Evolutionary conservation across 306 rosid genomes (phyloP).

Genomic region (Urtica urens): DNA sequence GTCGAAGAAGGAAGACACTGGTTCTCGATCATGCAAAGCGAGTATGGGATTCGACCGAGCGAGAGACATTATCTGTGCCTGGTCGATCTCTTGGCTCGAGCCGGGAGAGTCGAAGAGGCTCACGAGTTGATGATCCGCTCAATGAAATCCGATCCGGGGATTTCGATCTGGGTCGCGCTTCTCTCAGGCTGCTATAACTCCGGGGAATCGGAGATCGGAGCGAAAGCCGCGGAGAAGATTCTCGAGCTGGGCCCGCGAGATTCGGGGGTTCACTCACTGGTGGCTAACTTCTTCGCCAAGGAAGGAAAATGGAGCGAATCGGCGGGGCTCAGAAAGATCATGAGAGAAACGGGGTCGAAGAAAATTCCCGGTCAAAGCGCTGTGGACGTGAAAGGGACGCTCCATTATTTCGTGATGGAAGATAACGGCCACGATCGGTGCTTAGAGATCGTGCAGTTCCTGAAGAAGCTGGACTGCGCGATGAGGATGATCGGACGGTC

Average conservation of each 20-base stretch:
- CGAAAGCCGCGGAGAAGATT: slow-evolving; percentile 25
- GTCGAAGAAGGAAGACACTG: slow-evolving; percentile 32
- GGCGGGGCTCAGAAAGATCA: slow-evolving; percentile 24
- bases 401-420: slow-evolving; percentile 40
- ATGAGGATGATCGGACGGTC: slow-evolving; percentile 19
- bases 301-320: slow-evolving; percentile 30
- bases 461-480: slow-evolving; percentile 22
- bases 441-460: slow-evolving; percentile 13
- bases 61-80: slow-evolving; percentile 40
- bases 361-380: slow-evolving; percentile 32
- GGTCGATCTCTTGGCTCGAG: slow-evolving; percentile 39
- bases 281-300: slow-evolving; percentile 34
- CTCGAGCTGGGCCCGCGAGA: slow-evolving; percentile 29
- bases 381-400: slow-evolving; percentile 36
- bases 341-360: slow-evolving; percentile 23
- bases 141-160: slow-evolving; percentile 21
- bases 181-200: slow-evolving; percentile 33
- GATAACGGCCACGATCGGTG: slow-evolving; percentile 23
- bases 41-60: slow-evolving; percentile 25
- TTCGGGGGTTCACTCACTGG: slow-evolving; percentile 25
- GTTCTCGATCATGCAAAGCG: slow-evolving; percentile 22
- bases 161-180: slow-evolving; percentile 35
- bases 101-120: slow-evolving; percentile 36
- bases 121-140: slow-evolving; percentile 19
- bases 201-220: slow-evolving; percentile 17